Conservation (phyloP, 2,329 filamentous ascomycete species). For the Coniella lustricola region DNA sequence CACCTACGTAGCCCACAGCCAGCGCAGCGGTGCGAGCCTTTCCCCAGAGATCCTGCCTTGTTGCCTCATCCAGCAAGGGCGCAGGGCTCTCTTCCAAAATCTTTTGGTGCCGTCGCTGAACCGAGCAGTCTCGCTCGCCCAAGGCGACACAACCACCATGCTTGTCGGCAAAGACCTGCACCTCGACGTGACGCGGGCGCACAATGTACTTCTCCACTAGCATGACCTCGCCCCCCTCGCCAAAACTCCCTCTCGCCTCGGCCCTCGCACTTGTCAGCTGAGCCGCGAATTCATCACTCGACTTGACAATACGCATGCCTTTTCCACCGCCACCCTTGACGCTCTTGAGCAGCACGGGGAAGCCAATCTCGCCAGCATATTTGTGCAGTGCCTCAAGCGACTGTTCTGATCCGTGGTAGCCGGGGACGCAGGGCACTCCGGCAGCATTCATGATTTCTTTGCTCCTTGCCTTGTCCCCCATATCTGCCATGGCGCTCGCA, state of each 20-base stretch:
- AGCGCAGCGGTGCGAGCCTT: slow-evolving; percentile 59
- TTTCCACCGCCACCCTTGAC: slow-evolving; percentile 77
- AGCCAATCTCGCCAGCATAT: slow-evolving; percentile 64
- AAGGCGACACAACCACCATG: slow-evolving; percentile 74
- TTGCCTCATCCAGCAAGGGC: slow-evolving; percentile 54
- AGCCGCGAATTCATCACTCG: slow-evolving; percentile 59
- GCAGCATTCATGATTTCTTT: slow-evolving; percentile 96
- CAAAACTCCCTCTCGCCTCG: slow-evolving; percentile 72
- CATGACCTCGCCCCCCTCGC: slow-evolving; percentile 71
- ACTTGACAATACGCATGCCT: slow-evolving; percentile 70
- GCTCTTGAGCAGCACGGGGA: slow-evolving; percentile 72
- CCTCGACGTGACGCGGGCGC: slow-evolving; percentile 76
- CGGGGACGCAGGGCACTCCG: slow-evolving; percentile 93
- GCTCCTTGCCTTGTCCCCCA: slow-evolving; percentile 88
- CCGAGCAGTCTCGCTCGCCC: slow-evolving; percentile 80
- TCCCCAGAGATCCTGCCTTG: slow-evolving; percentile 56
- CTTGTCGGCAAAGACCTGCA: slow-evolving; percentile 83
- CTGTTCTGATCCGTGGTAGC: slow-evolving; percentile 87
- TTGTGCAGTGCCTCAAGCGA: slow-evolving; percentile 51
- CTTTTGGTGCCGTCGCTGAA: slow-evolving; percentile 84
- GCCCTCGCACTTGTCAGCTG: slow-evolving; percentile 68
- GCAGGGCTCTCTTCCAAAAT: slow-evolving; percentile 85
- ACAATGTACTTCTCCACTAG: slow-evolving; percentile 79
- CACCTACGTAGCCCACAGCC: slow-evolving; percentile 80
- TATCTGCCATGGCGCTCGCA: slow-evolving; percentile 71